Conservation (phyloP, 441 rosid genomes). For the Erysimum cheiri region DNA sequence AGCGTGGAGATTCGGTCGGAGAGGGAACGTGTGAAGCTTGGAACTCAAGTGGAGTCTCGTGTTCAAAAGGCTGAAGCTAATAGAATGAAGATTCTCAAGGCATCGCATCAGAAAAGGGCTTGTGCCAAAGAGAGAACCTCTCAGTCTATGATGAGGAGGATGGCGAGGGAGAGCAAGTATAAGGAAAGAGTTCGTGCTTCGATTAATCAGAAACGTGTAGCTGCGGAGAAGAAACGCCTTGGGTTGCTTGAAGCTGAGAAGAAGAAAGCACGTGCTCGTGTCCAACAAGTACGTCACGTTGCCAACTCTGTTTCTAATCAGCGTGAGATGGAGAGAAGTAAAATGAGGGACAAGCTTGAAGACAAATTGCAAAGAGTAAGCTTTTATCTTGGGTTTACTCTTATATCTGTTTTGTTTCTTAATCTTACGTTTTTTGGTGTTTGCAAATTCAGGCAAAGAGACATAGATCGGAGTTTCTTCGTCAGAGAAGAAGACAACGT, state of each 20-base stretch:
- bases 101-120: conserved; percentile 74
- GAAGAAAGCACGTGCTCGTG: too few species aligned
- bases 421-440: conserved; percentile 23
- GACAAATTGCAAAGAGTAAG: conserved; percentile 80
- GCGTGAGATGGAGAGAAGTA: conserved; percentile 55
- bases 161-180: conserved; percentile 85
- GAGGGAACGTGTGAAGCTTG: conserved; percentile 69
- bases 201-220: conserved; percentile 30
- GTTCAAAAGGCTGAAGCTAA: conserved; percentile 90
- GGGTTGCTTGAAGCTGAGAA: too few species aligned
- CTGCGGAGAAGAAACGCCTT: too few species aligned
- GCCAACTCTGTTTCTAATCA: too few species aligned
- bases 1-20: conserved; percentile 56
- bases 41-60: conserved; percentile 75
- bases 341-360: conserved; percentile 80
- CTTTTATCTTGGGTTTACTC: conserved; percentile 9
- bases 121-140: conserved; percentile 80
- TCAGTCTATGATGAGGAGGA: conserved; percentile 74
- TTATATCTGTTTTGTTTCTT: neutral
- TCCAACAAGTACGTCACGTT: too few species aligned
- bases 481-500: conserved; percentile 73
- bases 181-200: conserved; percentile 86
- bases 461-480: conserved; percentile 87
- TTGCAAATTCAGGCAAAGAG: conserved; percentile 72
- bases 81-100: conserved; percentile 84